phyloP scores from a whole-genome alignment of 495 filamentous ascomycete genomes.

The Copromyces sp. region DNA sequence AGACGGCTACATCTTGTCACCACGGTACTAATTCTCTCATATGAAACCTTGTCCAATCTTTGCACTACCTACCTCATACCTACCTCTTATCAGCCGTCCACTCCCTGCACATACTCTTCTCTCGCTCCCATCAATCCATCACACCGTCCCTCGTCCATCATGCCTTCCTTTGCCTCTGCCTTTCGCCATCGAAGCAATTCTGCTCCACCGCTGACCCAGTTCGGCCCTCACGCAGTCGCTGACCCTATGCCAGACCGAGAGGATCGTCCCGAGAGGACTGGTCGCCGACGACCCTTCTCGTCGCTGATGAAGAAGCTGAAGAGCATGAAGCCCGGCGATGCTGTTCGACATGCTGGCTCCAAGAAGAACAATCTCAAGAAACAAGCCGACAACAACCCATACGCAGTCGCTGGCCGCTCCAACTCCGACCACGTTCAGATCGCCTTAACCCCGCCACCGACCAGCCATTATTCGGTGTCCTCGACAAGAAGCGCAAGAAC shows the following conservation, averaged over 20 bases:
- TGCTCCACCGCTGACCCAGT: conserved; percentile 2
- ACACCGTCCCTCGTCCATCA: not conserved
- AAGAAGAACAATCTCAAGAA: conserved; percentile 35
- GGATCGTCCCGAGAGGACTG: conserved; percentile 25
- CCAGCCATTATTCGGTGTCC: conserved; percentile 51
- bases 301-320: conserved; percentile 91
- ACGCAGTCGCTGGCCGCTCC: conserved; percentile 51
- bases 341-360: conserved; percentile 21
- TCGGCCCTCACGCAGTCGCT: conserved; percentile 9
- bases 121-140: not conserved
- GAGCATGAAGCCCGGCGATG: conserved; percentile 56
- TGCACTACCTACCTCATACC: not conserved
- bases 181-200: conserved; percentile 12
- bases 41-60: not conserved
- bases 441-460: conserved; percentile 26
- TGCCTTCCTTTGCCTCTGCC: conserved; percentile 11
- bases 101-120: not conserved
- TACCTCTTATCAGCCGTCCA: conserved; percentile 9
- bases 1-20: conserved; percentile 46
- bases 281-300: conserved; percentile 75
- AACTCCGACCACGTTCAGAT: conserved; percentile 5
- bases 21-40: conserved; percentile 43
- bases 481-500: conserved; percentile 31
- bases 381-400: conserved; percentile 72
- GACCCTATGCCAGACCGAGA: conserved; percentile 28